Evolutionary conservation across 1,284 basidiomycete species (phyloP), one percentile per base, ranked within the genome.

Genomic region (Ceratobasidium sp.): DNA sequence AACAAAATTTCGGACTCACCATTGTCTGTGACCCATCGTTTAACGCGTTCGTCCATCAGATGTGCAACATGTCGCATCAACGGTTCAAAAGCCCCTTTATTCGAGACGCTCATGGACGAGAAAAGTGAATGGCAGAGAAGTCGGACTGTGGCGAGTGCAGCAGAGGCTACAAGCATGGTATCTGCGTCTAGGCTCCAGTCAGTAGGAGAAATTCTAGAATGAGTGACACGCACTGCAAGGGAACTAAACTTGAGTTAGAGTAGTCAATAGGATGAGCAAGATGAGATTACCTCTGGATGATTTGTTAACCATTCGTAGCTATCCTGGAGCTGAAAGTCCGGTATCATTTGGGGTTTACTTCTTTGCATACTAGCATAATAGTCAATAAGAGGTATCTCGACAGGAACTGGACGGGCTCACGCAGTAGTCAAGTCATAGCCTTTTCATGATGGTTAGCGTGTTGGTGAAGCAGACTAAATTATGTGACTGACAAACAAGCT

Each of bases 371-470:
- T 73, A 23, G 2, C 27, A 12, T 1, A 20, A 3, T 2, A 35
- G 23, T 41, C 30, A 50, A 23, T 38, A 60, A 44, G 8, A 55
- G 14, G 18, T 44, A 30, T 35, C 23, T 10, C 10, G 46, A 27
- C 14, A 30, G 2, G 23, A 70, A 16, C 20, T 5, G n/a, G 41
- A 30, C 20, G 23, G 18, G n/a, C 70, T 46, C 27, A 73, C 70
- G 70, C 70, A 33, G 70, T 73, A 3, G 70, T 73, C 57, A 73
- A 48, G 27, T 73, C 70, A 50, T 73, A 73, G 33, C 70, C 70
- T 73, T 73, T 6, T 4, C n/a, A 27, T 23, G 41, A 18, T 38
- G 2, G 57, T 73, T 23, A 73, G 30, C 30, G 16, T 14, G 33
- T 5, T 8, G 10, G 57, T 1, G 10, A 27, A 50, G 6, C 2